Evolutionary conservation across 139 green algal genomes (phyloP), one percentile per base, ranked within the genome.

Genomic region (Picochlorum sp.): DNA sequence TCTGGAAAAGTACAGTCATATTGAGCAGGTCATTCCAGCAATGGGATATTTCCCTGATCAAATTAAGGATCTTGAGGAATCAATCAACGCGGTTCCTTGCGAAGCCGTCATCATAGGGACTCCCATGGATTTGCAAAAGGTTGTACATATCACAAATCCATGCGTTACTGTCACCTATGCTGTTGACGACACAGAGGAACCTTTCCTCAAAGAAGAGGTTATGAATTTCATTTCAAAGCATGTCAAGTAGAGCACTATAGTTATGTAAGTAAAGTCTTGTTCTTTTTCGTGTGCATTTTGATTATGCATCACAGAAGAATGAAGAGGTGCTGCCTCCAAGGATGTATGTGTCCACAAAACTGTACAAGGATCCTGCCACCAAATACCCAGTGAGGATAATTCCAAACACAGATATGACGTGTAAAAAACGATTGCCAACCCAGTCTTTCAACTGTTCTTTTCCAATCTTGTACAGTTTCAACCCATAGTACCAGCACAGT

Each of bases 41-140:
- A 77, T 82, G 76, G 76, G 72, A 37, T 82, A 82, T 49, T 71
- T n/a, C 4, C 31, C 41, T 6, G 49, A 77, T 41, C 76, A 81
- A 56, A 41, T 77, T 14, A 38, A 47, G 45, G 66, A 73, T 64
- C 16, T 77, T 26, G 55, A 76, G 57, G 54, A 55, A 11, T 67
- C 62, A 5, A 71, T 76, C 24, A 59, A 71, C 23, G 69, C 69
- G 11, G 69, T 76, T 41, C 69, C 69, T 21, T 66, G 54, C 15
- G 69, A 76, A 49, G 24, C 62, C 15, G 69, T 76, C 5, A 34
- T 76, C n/a, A 67, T 76, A 15, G 69, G 52, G 8, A 76, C 62
- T 20, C 69, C 69, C 38, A 71, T 76, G 62, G 63, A 76, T 62
- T 56, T 76, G 44, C 24, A 28, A 21, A 52, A 44, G 5, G 31